Base-by-base conservation (phyloP, 2,329 filamentous ascomycete genomes). In the Arthroderma sp. region DNA sequence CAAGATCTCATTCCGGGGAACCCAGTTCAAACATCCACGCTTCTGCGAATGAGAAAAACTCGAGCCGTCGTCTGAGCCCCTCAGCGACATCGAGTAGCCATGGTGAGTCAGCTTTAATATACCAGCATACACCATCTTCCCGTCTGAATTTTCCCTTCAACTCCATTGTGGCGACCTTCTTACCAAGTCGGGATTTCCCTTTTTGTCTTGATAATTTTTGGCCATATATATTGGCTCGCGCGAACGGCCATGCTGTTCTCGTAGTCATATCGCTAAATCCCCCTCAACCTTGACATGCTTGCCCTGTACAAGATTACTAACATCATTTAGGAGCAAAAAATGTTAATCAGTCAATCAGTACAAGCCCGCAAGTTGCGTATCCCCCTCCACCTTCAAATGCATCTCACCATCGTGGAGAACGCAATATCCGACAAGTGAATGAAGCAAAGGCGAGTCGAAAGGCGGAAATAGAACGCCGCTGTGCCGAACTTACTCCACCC, bases 381-480 rank as follows among this genome's bases (percentile, higher is more conserved):
- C 32, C 32, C 22, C 33, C 37, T 6, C 41, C 41, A 9, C 33
- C 41, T 7, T 22, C 15, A 22, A 22, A 22, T 11, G 33, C 45
- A 3, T 41, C 36, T 11, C 50, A 52, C 31, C 53, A 53, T 38
- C 52, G 53, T 29, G 52, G 54, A 5, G 70, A 77, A 46, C 71
- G 76, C 47, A 82, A 75, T 31, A 70, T 73, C 28, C 73, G 78
- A 49, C 76, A 84, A 55, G 75, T 78, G 36, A 72, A 74, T 36
- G 74, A 78, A 55, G 68, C 80, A 15, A 84, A 82, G 58, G 73
- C 74, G 45, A 70, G 69, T 47, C 74, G 82, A 49, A 77, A 75
- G 57, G 68, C 70, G 9, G 83, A 86, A 53, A 87, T 89, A 55
- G 82, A 87, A 59, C 73, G 73, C 42, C 75, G 82, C 29, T 84